Evolutionary conservation across 805 yeast genomes (phyloP), one percentile per base, ranked within the genome.

Genomic region (Starmera amethionina): DNA sequence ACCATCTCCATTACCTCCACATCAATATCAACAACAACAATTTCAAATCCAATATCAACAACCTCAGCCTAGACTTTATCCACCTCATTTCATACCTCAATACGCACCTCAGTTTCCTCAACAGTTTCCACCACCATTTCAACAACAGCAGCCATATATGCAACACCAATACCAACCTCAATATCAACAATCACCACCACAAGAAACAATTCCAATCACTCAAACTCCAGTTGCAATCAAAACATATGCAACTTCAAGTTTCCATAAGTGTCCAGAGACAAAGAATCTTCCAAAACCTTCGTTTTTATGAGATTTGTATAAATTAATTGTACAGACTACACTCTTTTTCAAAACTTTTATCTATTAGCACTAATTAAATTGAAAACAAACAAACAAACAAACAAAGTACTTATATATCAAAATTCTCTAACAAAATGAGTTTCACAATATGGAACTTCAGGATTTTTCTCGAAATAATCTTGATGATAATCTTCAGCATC

Each of bases 401-500:
- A n/a, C n/a, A n/a, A n/a, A n/a, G n/a, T n/a, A n/a, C n/a, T n/a
- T n/a, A n/a, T n/a, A n/a, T n/a, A n/a, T n/a, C n/a, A n/a, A n/a
- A n/a, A n/a, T 35, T 66, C 62, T 63, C 97, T 79, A 40, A 85
- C 58, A 50, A 72, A 88, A 56, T 90, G 97, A 4, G 90, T 78
- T 16, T 96, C 90, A 58, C 97, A 90, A 43, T 83, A 85, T 59
- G 89, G 87, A 5, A 97, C 97, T 5, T 65, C 61, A 3, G 96
- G 95, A 58, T 90, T 87, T 53, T 76, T 79, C 42, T 72, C 70
- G 51, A 90, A 67, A 58, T 93, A 90, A 45, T 71, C 55, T 58
- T 90, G 97, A 59, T 90, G 98, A 59, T 89, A 90, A 31, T 79
- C 89, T 62, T 90, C 98, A n/a, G 97, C 97, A 56, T 89, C 96